Percentiles rank a stretch among this genome's conserved stretches.
Evolutionary conservation across 2,329 filamentous ascomycete genomes (phyloP).

Genomic region (Trichoderma pleuroti): DNA sequence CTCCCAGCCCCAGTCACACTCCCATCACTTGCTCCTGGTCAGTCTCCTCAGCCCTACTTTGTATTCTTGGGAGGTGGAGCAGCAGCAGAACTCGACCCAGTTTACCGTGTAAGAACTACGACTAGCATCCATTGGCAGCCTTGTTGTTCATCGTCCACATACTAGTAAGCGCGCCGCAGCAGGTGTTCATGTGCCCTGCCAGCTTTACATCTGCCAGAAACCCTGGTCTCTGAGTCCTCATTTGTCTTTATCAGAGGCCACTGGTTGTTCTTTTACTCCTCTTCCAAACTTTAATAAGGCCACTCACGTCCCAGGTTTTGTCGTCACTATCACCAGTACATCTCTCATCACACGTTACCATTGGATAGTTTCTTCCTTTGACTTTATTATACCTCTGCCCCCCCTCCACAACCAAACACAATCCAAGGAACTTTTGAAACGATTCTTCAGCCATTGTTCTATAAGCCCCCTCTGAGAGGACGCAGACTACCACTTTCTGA

Average conservation of each 20-base stretch:
- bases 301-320: constrained; percentile 1
- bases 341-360: not conserved
- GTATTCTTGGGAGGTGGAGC: not conserved
- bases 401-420: not conserved
- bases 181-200: constrained; percentile 12
- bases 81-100: not conserved
- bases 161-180: constrained; percentile 13
- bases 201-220: not conserved
- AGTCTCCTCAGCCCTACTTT: constrained; percentile 11
- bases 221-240: constrained; percentile 5
- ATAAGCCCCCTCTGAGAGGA: not conserved
- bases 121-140: constrained; percentile 3
- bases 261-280: not conserved
- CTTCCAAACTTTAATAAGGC: not conserved
- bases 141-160: not conserved
- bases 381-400: not conserved
- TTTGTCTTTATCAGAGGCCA: constrained; percentile 15
- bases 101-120: constrained; percentile 4
- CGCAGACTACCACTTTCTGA: not conserved
- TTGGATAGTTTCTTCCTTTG: not conserved
- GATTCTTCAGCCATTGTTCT: not conserved
- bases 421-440: not conserved
- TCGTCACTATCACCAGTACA: not conserved
- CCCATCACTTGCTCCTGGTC: not conserved
- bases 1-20: not conserved